These are phyloP conservation scores for Calonectria pseudoreteaudii DNA, from an alignment of 2,329 filamentous ascomycete genomes.

Conservation along the genomic window DNA sequence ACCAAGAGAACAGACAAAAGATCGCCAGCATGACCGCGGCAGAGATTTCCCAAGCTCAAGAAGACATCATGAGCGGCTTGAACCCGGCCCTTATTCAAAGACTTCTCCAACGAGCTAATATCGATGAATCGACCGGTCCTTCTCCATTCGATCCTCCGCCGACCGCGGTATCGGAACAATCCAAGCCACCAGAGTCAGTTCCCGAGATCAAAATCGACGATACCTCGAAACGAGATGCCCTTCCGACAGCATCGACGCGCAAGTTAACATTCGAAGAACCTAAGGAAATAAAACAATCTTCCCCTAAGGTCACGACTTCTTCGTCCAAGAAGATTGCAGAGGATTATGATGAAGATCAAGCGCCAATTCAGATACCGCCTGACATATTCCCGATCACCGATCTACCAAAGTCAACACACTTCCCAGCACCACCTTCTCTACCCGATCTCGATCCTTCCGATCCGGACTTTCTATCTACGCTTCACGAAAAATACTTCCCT, in stretches of 20 bases:
- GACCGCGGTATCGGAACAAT: slow-evolving; percentile 26
- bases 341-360: slow-evolving; percentile 56
- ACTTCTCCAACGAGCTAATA: slow-evolving; percentile 80
- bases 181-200: slow-evolving; percentile 28
- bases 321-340: slow-evolving; percentile 44
- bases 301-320: background rate
- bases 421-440: slow-evolving; percentile 64
- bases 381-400: slow-evolving; percentile 58
- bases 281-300: background rate
- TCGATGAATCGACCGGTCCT: slow-evolving; percentile 69
- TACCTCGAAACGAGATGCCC: slow-evolving; percentile 27
- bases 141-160: slow-evolving; percentile 56
- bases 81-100: slow-evolving; percentile 81
- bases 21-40: slow-evolving; percentile 82
- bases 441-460: slow-evolving; percentile 87
- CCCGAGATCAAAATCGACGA: slow-evolving; percentile 53
- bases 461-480: slow-evolving; percentile 82
- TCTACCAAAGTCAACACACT: slow-evolving; percentile 66
- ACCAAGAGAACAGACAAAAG: slow-evolving; percentile 81
- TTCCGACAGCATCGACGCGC: background rate
- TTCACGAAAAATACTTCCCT: slow-evolving; percentile 95
- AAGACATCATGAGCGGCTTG: slow-evolving; percentile 83
- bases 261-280: slow-evolving; percentile 6
- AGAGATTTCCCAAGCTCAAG: slow-evolving; percentile 84
- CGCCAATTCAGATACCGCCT: slow-evolving; percentile 54